phyloP scores from a whole-genome alignment of 176 grass and related monocot genomes.

The Juncus inflexus region DNA sequence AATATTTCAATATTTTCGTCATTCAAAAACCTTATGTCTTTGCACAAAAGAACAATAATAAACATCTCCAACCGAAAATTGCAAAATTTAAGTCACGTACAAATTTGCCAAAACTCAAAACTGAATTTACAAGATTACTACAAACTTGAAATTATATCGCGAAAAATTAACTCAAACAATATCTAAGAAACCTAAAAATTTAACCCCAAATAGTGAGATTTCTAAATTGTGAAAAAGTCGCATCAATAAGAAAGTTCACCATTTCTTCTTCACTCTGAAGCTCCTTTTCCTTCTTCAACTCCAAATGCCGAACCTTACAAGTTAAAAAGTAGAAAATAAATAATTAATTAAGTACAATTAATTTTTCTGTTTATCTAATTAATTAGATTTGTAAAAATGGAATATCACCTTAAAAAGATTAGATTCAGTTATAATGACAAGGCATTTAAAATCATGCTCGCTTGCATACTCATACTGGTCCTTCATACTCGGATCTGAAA shows the following conservation, averaged over 20 bases:
- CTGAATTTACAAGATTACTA: conserved; percentile 15
- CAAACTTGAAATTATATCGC: background rate
- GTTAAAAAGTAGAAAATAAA: conserved; percentile 23
- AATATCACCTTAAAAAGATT: conserved; percentile 43
- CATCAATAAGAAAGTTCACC: conserved; percentile 74
- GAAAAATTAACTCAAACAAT: background rate
- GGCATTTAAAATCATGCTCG: conserved; percentile 83
- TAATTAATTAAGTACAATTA: background rate
- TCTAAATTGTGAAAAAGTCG: conserved; percentile 75
- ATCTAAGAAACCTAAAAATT: conserved; percentile 7
- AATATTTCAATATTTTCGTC: background rate
- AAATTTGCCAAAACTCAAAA: background rate
- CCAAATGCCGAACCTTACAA: conserved; percentile 79
- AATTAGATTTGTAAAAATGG: background rate
- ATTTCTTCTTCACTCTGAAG: conserved; percentile 56
- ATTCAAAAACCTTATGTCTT: background rate
- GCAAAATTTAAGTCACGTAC: background rate
- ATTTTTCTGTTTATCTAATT: background rate
- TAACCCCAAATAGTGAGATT: conserved; percentile 75
- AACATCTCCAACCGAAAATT: too few species aligned
- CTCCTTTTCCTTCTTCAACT: conserved; percentile 78
- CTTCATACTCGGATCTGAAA: conserved; percentile 87
- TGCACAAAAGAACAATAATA: background rate
- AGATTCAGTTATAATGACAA: conserved; percentile 88
- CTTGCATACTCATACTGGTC: conserved; percentile 98